phyloP scores from a whole-genome alignment of 2,329 filamentous ascomycete species.

The Neofusicoccum cordaticola region DNA sequence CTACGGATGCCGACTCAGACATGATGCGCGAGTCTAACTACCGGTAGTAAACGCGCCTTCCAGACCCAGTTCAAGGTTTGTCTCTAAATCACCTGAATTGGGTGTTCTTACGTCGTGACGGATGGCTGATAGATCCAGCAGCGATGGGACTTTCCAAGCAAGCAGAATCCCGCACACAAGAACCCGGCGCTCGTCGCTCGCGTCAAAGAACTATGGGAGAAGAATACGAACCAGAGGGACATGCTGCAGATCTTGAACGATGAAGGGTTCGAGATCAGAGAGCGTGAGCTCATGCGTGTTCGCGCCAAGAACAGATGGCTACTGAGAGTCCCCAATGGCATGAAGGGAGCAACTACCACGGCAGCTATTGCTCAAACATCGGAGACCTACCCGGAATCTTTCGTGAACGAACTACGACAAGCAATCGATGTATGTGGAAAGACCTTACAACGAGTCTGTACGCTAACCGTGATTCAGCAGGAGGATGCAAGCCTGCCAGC shows the following conservation, averaged over 20 bases:
- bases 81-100: not conserved
- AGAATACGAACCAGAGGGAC: slow-evolving; percentile 64
- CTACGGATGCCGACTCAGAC: slow-evolving; percentile 15
- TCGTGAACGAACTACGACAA: slow-evolving; percentile 12
- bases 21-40: slow-evolving; percentile 5
- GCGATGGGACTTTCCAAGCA: slow-evolving; percentile 74
- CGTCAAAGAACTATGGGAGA: slow-evolving; percentile 74
- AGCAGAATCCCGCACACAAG: slow-evolving; percentile 69
- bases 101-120: not conserved
- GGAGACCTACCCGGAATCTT: not conserved
- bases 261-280: slow-evolving; percentile 71
- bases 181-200: slow-evolving; percentile 65
- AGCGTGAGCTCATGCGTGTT: slow-evolving; percentile 68
- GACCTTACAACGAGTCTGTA: not conserved
- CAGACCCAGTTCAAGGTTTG: slow-evolving; percentile 66
- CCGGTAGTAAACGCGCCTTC: slow-evolving; percentile 67
- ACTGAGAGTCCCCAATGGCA: slow-evolving; percentile 60
- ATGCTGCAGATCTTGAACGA: slow-evolving; percentile 65
- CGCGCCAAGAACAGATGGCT: slow-evolving; percentile 67
- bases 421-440: not conserved
- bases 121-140: slow-evolving; percentile 21
- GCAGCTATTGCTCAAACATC: not conserved
- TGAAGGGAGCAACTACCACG: slow-evolving; percentile 36
- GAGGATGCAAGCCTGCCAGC: not conserved
- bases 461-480: not conserved